These are phyloP conservation scores for Phalaenopsis aphrodite DNA, from an alignment of 106 monocot genomes.

Conservation along the genomic window DNA sequence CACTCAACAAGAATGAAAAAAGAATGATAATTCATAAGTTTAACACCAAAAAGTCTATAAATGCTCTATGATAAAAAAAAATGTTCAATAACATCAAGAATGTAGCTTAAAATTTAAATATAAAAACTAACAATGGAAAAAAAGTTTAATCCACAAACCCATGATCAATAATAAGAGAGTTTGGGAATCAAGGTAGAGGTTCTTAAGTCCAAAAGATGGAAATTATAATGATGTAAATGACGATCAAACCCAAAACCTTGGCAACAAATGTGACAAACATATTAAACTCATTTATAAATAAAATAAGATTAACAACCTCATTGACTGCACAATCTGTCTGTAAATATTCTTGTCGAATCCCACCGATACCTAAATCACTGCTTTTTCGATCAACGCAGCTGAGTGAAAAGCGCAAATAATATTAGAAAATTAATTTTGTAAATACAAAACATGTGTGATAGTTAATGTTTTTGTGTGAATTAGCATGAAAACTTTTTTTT, in stretches of 20 bases:
- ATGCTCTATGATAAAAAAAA: not conserved
- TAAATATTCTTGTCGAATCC: slow-evolving; percentile 64
- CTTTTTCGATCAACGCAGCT: slow-evolving; percentile 91
- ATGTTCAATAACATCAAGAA: not conserved
- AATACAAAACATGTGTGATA: not conserved
- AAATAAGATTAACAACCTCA: slow-evolving; percentile 22
- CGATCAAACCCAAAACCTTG: too few species aligned
- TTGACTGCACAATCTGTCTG: slow-evolving; percentile 97
- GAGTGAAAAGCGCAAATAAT: slow-evolving; percentile 15
- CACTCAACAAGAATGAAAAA: not conserved
- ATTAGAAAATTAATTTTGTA: not conserved
- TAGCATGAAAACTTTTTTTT: not conserved
- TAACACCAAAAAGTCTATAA: not conserved
- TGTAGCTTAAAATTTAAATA: not conserved
- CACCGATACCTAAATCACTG: slow-evolving; percentile 84
- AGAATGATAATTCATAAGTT: not conserved
- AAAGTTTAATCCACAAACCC: not conserved
- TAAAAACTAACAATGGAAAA: not conserved
- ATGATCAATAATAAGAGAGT: not conserved
- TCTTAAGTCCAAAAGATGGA: not conserved
- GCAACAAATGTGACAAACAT: not conserved
- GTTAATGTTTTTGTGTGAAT: not conserved
- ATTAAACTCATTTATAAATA: not conserved
- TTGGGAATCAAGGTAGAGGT: not conserved
- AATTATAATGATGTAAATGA: not conserved